Evolutionary conservation across 805 yeast genomes (phyloP).

Genomic region (Sugiyamaella lignohabitans): DNA sequence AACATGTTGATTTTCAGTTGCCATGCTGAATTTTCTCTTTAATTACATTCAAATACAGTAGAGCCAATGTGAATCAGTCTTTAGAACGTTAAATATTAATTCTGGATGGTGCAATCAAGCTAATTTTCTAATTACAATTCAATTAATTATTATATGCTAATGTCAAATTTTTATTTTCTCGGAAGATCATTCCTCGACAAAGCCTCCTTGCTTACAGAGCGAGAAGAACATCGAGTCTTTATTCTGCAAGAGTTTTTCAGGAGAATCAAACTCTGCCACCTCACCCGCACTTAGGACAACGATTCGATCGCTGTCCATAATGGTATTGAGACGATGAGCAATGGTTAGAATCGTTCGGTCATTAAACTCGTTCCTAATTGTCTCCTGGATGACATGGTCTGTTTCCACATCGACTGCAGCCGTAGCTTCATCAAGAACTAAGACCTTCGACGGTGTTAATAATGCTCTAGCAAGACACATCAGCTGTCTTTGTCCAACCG

Average conservation of each 20-base stretch:
- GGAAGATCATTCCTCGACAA: constrained; percentile 32
- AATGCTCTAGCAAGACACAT: constrained; percentile 80
- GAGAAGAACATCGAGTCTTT: constrained; percentile 65
- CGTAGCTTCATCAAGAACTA: constrained; percentile 83
- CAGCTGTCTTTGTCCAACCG: constrained; percentile 81
- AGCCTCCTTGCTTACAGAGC: constrained; percentile 70
- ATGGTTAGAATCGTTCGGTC: constrained; percentile 79
- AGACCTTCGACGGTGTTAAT: constrained; percentile 63
- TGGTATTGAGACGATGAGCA: constrained; percentile 71
- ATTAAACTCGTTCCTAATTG: constrained; percentile 64
- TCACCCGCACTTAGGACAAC: constrained; percentile 69
- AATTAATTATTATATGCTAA: no score
- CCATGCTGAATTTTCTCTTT: no score
- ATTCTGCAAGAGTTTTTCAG: constrained; percentile 55
- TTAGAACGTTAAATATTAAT: no score
- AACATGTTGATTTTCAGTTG: no score
- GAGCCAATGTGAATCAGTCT: no score
- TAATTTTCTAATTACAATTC: no score
- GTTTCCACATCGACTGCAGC: constrained; percentile 89
- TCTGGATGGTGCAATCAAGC: no score
- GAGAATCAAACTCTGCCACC: constrained; percentile 72
- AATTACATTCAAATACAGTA: no score
- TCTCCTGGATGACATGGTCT: constrained; percentile 70
- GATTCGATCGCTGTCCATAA: constrained; percentile 76
- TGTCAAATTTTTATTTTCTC: no score